Evolutionary conservation across 2,329 filamentous ascomycete genomes (phyloP).

Genomic region (Paraphaeosphaeria sporulosa): DNA sequence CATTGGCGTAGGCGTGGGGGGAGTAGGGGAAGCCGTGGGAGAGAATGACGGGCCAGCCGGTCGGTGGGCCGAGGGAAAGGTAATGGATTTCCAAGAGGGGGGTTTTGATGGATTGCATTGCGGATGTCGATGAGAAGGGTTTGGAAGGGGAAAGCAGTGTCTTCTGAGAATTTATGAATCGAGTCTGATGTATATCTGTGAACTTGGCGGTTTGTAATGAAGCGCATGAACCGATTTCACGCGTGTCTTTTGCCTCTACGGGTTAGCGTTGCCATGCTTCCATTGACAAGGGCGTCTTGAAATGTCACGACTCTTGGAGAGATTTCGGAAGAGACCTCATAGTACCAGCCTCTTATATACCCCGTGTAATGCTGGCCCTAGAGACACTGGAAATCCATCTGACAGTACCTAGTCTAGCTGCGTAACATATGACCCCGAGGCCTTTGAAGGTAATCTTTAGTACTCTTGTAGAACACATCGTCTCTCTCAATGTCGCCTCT

Average conservation of each 20-base stretch:
- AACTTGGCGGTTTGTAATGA: background rate
- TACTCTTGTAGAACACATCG: too few species aligned
- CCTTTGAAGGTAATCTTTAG: background rate
- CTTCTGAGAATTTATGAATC: background rate
- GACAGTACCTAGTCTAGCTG: background rate
- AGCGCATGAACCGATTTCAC: background rate
- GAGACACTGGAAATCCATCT: background rate
- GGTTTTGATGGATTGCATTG: slow-evolving; percentile 7
- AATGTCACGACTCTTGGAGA: background rate
- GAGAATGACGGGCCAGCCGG: slow-evolving; percentile 6
- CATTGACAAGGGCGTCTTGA: background rate
- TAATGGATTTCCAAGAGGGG: slow-evolving; percentile 5
- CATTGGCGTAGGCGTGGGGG: background rate
- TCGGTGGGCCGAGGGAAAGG: background rate
- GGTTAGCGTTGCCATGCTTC: background rate
- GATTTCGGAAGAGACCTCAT: background rate
- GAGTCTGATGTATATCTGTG: background rate
- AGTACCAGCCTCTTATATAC: background rate
- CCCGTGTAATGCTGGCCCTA: too few species aligned
- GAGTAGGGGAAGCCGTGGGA: slow-evolving; percentile 4
- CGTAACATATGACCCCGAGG: background rate
- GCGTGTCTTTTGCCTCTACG: background rate
- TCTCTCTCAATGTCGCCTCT: background rate
- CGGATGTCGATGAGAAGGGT: background rate
- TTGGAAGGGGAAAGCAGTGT: too few species aligned